Evolutionary conservation across 164 flowering plant species (phyloP), one percentile per base, ranked within the genome.

Genomic region (Liquidambar formosana): DNA sequence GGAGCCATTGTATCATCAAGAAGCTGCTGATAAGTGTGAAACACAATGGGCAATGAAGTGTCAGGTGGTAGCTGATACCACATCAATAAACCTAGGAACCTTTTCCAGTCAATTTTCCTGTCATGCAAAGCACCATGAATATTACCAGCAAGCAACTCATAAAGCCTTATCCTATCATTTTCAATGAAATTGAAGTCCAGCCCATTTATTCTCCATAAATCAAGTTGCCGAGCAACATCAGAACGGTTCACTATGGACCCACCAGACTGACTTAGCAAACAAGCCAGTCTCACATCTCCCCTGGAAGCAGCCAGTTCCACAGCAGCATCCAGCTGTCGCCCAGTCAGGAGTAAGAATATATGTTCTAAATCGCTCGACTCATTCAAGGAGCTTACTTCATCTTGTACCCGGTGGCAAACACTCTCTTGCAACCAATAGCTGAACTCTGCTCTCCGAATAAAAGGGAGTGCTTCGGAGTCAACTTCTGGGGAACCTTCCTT

Each of bases 341-440:
- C 98, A 67, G 98, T 89, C 66, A 96, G 65, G 64, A 86, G 94
- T 65, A 88, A 71, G 74, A 93, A 87, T 57, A 96, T 77, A 18
- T 90, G 90, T 48, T 83, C 82, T 25, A 96, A 81, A 76, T 90
- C 84, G 67, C 58, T 75, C 21, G 89, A 85, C 16, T 86, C 96
- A 70, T 79, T 77, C 65, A 91, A 75, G 62, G 79, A 83, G 85
- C 95, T 87, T 26, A 92, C 77, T 52, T 92, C 95, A 33, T 87
- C 86, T 71, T 95, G 97, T 33, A 95, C 97, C 45, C 87, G 90
- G 73, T 86, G 92, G 71, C 82, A 86, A 61, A 96, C 96, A 89
- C 93, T 86, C 77, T 96, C 99, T 78, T 89, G 96, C 83, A 96
- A 82, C 99, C 98, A 96, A 73, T 73, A 84, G 71, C 99, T 96